A percentile compares a stretch with the other conserved stretches of the same genome.
phyloP scores from a whole-genome alignment of 1,284 basidiomycete species.

The Caloboletus firmus region DNA sequence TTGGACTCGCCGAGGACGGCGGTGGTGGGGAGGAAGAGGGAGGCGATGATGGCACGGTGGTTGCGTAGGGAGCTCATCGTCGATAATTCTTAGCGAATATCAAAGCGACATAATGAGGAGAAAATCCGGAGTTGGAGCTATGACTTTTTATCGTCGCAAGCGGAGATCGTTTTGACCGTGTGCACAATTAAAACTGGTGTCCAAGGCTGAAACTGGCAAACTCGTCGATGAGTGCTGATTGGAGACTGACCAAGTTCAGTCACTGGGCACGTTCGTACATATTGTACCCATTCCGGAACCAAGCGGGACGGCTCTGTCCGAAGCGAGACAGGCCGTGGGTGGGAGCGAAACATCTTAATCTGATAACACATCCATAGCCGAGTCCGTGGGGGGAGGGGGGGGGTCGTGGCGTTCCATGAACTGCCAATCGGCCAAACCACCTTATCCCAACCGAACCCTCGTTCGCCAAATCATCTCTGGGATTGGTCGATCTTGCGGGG shows the following conservation, averaged over 20 bases:
- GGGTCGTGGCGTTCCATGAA: no score
- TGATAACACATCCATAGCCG: no score
- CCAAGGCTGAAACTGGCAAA: slow-evolving; percentile 12
- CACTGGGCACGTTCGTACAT: not conserved
- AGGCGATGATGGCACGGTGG: slow-evolving; percentile 73
- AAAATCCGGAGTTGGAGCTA: not conserved
- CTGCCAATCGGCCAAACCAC: no score
- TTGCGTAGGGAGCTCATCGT: slow-evolving; percentile 63
- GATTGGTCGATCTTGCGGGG: not conserved
- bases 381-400: no score
- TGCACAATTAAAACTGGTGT: not conserved
- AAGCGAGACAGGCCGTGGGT: not conserved
- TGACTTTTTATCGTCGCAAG: slow-evolving; percentile 6
- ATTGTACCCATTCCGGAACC: not conserved
- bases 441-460: not conserved
- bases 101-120: not conserved
- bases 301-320: not conserved
- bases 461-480: not conserved
- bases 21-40: slow-evolving; percentile 75
- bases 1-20: slow-evolving; percentile 57
- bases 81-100: not conserved
- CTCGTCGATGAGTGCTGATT: not conserved
- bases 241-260: no score
- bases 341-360: no score
- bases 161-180: slow-evolving; percentile 1